These are phyloP conservation scores for Crithidia expoeki DNA, from an alignment of 208 protist genomes.

Conservation along the genomic window DNA sequence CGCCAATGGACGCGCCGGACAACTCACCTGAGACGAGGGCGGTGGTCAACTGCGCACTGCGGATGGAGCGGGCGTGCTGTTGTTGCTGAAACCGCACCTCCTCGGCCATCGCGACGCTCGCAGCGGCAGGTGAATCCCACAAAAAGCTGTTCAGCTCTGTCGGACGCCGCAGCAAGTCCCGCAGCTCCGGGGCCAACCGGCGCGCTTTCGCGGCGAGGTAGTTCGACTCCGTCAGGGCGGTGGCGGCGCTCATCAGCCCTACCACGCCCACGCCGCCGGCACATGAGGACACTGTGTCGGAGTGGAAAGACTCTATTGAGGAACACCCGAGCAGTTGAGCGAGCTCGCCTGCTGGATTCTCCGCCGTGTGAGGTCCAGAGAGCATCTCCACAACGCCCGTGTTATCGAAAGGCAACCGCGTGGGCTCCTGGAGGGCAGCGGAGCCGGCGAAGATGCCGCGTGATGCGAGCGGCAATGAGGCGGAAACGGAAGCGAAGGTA, in stretches of 20 bases:
- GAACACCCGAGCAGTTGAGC: background rate
- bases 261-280: background rate
- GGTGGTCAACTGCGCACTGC: background rate
- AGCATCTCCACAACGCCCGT: background rate
- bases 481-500: background rate
- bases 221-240: background rate
- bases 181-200: conserved; percentile 9
- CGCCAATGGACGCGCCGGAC: background rate
- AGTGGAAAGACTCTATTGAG: background rate
- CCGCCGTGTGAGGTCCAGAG: background rate
- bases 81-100: conserved; percentile 1
- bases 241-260: background rate
- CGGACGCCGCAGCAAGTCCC: conserved; percentile 21
- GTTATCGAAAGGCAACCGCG: background rate
- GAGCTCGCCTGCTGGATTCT: background rate
- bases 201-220: conserved; percentile 16
- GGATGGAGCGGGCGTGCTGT: conserved; percentile 3
- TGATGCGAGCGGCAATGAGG: background rate
- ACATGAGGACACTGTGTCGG: background rate
- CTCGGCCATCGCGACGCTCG: conserved; percentile 8
- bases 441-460: background rate
- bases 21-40: background rate
- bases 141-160: conserved; percentile 22
- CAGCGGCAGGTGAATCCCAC: conserved; percentile 15
- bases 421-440: background rate